Conservation (phyloP, 257 asterid species). For the Plantago ovata region DNA sequence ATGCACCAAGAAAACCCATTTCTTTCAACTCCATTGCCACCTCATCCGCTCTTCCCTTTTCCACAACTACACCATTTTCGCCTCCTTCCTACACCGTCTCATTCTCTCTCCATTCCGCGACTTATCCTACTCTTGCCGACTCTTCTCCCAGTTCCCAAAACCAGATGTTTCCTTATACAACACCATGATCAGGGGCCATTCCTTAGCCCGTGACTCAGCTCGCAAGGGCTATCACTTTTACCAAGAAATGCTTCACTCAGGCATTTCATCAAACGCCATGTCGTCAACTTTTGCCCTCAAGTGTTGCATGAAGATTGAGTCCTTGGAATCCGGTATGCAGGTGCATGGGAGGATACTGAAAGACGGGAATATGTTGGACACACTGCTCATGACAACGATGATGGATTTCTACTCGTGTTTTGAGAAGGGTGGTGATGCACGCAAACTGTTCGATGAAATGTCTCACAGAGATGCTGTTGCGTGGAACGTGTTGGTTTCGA, state of each 20-base stretch:
- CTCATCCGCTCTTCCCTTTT: slow-evolving; percentile 51
- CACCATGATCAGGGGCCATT: slow-evolving; percentile 64
- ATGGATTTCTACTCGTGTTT: slow-evolving; percentile 64
- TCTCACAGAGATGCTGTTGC: slow-evolving; percentile 50
- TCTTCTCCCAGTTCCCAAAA: slow-evolving; percentile 38
- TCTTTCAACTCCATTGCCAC: slow-evolving; percentile 60
- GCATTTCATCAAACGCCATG: slow-evolving; percentile 52
- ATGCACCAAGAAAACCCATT: slow-evolving; percentile 41
- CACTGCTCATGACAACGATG: slow-evolving; percentile 51
- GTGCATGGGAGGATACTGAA: slow-evolving; percentile 55
- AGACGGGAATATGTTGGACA: slow-evolving; percentile 52
- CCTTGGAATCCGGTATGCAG: slow-evolving; percentile 46
- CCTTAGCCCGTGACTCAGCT: slow-evolving; percentile 40
- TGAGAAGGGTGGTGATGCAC: slow-evolving; percentile 39
- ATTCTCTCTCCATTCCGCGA: slow-evolving; percentile 54
- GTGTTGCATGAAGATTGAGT: slow-evolving; percentile 53
- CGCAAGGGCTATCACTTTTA: slow-evolving; percentile 42
- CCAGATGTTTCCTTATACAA: slow-evolving; percentile 52
- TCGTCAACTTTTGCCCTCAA: slow-evolving; percentile 50
- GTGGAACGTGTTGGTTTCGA: slow-evolving; percentile 76
- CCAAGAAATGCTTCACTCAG: slow-evolving; percentile 39
- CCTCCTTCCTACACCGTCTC: slow-evolving; percentile 52
- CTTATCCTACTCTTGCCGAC: slow-evolving; percentile 40
- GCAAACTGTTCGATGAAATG: slow-evolving; percentile 74
- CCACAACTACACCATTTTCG: slow-evolving; percentile 44